Percentiles rank a stretch among this genome's conserved stretches.
These are phyloP conservation scores for Bipolaris bicolor DNA, from an alignment of 2,329 filamentous ascomycete genomes.

Conservation along the genomic window DNA sequence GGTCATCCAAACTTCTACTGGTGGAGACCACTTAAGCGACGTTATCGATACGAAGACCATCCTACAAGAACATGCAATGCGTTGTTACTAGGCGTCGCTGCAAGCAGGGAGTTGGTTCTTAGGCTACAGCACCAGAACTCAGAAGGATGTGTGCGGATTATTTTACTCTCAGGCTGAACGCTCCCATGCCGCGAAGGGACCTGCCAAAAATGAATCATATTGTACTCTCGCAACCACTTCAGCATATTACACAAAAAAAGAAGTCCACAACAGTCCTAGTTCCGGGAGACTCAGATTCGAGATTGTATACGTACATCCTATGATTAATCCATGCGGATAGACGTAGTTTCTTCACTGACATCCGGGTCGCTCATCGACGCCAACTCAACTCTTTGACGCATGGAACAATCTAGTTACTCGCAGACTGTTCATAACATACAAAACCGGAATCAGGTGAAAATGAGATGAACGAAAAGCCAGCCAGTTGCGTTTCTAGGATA, in stretches of 20 bases:
- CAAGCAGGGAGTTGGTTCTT: background rate
- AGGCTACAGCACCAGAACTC: background rate
- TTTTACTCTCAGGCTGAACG: background rate
- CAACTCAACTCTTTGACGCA: too few relatives aligned
- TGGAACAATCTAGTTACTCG: too few relatives aligned
- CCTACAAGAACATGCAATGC: background rate
- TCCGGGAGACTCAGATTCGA: fast-evolving
- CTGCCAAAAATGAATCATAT: background rate
- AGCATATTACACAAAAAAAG: too few relatives aligned
- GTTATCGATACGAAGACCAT: background rate
- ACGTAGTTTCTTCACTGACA: too few relatives aligned
- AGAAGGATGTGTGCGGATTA: background rate
- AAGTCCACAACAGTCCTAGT: too few relatives aligned
- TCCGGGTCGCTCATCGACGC: too few relatives aligned
- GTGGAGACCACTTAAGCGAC: background rate
- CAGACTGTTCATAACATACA: too few relatives aligned
- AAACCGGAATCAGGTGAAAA: too few relatives aligned
- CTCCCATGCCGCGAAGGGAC: background rate
- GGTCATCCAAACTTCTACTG: background rate
- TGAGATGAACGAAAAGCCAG: too few relatives aligned
- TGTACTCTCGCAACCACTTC: background rate
- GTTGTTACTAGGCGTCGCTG: background rate
- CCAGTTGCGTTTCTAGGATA: too few relatives aligned
- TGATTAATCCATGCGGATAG: too few relatives aligned
- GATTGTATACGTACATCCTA: too few relatives aligned